Base-by-base conservation (phyloP, 306 rosid genomes). In the Geum urbanum region DNA sequence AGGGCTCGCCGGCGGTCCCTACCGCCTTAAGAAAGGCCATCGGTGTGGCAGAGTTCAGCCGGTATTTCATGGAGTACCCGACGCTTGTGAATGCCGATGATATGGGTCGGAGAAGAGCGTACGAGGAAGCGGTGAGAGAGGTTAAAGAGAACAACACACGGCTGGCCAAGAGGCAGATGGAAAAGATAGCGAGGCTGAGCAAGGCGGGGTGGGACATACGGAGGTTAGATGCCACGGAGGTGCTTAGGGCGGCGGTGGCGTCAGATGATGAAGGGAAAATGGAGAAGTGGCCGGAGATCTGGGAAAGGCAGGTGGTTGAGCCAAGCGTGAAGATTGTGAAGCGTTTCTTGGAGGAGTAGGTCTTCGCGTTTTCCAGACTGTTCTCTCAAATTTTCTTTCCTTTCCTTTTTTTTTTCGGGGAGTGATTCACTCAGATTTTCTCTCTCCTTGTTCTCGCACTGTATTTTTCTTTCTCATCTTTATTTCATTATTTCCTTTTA, bases 321-420 rank as follows among this genome's bases (percentile, higher is more conserved):
- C 91, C 96, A 77, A 88, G 99, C 97, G 87, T 82, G 86, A 83
- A 90, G 86, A 89, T 94, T 91, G 97, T 94, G 97, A 87, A 79
- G 75, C 77, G 73, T 18, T 94, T 94, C 89, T 85, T 88, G 89
- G 81, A 81, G 81, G 96, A 90, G 86, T 87, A 94, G 97, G 90
- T 87, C 75, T 46, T 56, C 69, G 78, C 78, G 22, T 41, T 78
- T 80, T 87, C 76, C 96, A 87, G 91, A 24, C 94, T 84, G 79
- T 69, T 24, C 27, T 24, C 65, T 20, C 18, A n/a, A n/a, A 0
- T 2, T 24, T 2, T 24, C 27, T 24, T 24, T 3, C 16, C 16
- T 32, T 20, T 1, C 54, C 22, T 70, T 41, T 9, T 59, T 48
- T 51, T 1, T 19, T n/a, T n/a, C n/a, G n/a, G n/a, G n/a, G n/a